These are phyloP conservation scores for Ogataea pini DNA, from an alignment of 805 yeast genomes.

Conservation along the genomic window DNA sequence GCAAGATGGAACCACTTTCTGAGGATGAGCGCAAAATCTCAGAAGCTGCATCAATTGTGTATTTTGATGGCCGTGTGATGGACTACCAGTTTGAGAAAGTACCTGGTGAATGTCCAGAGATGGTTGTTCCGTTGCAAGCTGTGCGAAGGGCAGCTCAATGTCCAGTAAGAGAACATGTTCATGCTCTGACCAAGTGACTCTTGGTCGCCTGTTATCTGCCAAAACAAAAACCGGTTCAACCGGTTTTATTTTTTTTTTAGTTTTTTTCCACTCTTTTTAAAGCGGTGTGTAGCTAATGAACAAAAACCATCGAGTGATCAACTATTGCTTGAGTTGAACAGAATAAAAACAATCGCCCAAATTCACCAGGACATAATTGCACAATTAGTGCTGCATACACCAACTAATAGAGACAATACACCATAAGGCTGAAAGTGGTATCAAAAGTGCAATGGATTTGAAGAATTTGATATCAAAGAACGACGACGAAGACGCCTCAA, in stretches of 20 bases:
- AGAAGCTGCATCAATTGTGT: slow-evolving; percentile 13
- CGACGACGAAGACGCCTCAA: slow-evolving; percentile 21
- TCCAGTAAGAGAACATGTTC: slow-evolving; percentile 2
- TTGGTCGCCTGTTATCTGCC: too few relatives aligned
- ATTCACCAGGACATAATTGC: too few relatives aligned
- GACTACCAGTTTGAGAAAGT: slow-evolving; percentile 13
- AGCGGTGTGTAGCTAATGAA: too few relatives aligned
- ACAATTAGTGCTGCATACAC: too few relatives aligned
- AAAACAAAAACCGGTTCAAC: not conserved
- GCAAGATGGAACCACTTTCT: too few relatives aligned
- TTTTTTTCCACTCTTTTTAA: too few relatives aligned
- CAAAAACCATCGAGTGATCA: too few relatives aligned
- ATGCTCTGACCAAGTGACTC: not conserved
- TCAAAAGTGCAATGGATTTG: slow-evolving; percentile 36
- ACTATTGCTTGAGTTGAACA: not conserved
- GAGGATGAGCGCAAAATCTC: not conserved
- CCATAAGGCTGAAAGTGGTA: too few relatives aligned
- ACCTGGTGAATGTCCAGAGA: slow-evolving; percentile 12
- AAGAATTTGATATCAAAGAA: slow-evolving; percentile 32
- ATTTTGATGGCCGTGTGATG: slow-evolving; percentile 20
- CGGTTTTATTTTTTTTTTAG: not conserved
- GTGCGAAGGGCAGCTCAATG: slow-evolving; percentile 17
- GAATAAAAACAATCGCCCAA: too few relatives aligned
- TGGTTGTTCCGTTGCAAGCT: slow-evolving; percentile 26
- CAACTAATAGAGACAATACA: too few relatives aligned